Percentiles rank a stretch among this genome's conserved stretches.
phyloP scores from a whole-genome alignment of 352 stramenopile species.

The Globisporangium orthogonon region DNA sequence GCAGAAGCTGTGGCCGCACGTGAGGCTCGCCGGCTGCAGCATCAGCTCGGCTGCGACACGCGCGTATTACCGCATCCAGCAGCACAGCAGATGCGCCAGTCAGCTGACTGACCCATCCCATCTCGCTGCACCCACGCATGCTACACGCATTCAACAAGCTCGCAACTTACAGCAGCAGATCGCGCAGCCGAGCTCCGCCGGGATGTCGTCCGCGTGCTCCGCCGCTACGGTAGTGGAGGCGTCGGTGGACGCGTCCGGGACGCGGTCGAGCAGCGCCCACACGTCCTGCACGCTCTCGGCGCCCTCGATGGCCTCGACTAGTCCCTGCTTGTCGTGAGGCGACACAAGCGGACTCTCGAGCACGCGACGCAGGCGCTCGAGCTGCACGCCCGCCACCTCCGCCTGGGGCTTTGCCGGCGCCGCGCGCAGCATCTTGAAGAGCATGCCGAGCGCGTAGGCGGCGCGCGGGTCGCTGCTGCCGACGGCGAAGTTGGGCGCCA shows the following conservation, averaged over 20 bases:
- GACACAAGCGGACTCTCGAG: slow-evolving; percentile 10
- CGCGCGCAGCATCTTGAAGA: slow-evolving; percentile 15
- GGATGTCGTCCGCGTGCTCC: slow-evolving; percentile 13
- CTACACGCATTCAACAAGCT: background rate
- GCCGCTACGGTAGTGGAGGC: background rate
- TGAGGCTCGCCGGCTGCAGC: slow-evolving; percentile 31
- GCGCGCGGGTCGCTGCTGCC: slow-evolving; percentile 15
- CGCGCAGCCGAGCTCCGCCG: slow-evolving; percentile 23
- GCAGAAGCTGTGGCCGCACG: slow-evolving; percentile 43
- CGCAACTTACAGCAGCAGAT: slow-evolving; percentile 33
- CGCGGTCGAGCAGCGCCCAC: slow-evolving; percentile 6
- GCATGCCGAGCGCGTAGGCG: slow-evolving; percentile 31
- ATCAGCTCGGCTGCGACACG: slow-evolving; percentile 29
- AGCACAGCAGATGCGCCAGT: background rate
- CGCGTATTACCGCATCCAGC: background rate
- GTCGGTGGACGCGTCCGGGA: background rate
- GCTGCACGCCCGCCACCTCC: background rate
- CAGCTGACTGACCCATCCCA: background rate
- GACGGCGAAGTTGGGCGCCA: slow-evolving; percentile 10
- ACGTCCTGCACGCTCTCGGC: slow-evolving; percentile 10
- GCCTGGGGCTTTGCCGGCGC: background rate
- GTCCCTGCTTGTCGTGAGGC: slow-evolving; percentile 7
- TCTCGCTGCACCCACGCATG: background rate
- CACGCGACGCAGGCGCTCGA: slow-evolving; percentile 12
- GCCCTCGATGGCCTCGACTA: slow-evolving; percentile 15